Conservation (phyloP, 2,329 filamentous ascomycete species). For the Pseudocercospora musae region DNA sequence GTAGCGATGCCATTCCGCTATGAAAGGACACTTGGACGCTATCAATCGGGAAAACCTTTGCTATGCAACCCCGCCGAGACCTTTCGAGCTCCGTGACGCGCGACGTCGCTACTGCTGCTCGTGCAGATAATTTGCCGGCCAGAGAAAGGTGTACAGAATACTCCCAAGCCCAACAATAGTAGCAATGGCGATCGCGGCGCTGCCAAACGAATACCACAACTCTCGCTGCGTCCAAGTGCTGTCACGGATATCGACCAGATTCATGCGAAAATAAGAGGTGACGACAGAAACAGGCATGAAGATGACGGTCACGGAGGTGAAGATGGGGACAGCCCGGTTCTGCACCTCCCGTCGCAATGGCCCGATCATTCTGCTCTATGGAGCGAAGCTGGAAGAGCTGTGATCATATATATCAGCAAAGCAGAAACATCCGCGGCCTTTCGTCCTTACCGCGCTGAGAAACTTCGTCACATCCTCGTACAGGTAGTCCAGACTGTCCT, state of each 20-base stretch:
- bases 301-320: not conserved
- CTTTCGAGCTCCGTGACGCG: not conserved
- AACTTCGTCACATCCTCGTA: not conserved
- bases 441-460: not conserved
- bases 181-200: not conserved
- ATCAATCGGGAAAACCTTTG: too few relatives aligned
- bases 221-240: not conserved
- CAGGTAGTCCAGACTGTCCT: not conserved
- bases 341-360: not conserved
- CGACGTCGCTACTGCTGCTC: not conserved
- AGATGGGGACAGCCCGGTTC: not conserved
- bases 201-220: not conserved
- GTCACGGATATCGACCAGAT: not conserved
- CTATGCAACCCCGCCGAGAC: too few relatives aligned
- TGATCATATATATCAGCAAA: not conserved
- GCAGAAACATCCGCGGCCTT: not conserved
- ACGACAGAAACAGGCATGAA: conserved; percentile 2
- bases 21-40: too few relatives aligned
- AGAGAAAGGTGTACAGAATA: not conserved
- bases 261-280: conserved; percentile 5
- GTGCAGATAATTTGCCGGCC: not conserved
- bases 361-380: conserved; percentile 1
- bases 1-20: too few relatives aligned
- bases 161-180: not conserved
- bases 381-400: conserved; percentile 5